Conservation (phyloP, 306 rosid genomes). For the Trifolium fragiferum region DNA sequence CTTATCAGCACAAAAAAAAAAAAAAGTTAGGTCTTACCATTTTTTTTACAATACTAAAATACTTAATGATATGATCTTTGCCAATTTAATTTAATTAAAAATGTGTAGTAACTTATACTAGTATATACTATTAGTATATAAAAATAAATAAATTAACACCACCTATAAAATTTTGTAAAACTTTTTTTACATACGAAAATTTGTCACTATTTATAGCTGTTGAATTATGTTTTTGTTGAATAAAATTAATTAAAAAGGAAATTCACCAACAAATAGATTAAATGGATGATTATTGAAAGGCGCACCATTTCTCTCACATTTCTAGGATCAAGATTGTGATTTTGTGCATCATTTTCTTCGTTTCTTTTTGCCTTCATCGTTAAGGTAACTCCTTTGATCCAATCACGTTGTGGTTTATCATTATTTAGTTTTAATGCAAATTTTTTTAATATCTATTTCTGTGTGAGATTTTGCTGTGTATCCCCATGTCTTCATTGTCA, state of each 20-base stretch:
- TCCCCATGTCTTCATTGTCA: neutral
- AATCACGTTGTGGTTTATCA: neutral
- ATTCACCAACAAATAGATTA: neutral
- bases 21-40: no score
- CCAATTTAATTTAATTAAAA: no score
- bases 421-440: neutral
- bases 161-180: no score
- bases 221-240: neutral
- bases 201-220: neutral
- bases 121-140: no score
- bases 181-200: no score
- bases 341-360: constrained; percentile 2
- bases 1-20: no score
- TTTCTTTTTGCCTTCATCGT: neutral
- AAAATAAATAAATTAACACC: no score
- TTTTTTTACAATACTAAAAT: no score
- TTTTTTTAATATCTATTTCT: constrained; percentile 26
- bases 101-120: no score
- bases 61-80: no score
- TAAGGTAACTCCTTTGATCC: constrained; percentile 27
- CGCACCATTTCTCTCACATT: neutral
- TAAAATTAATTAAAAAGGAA: no score
- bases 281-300: neutral
- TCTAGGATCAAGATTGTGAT: neutral
- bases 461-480: neutral